These are phyloP conservation scores for Ganoderma leucocontextum DNA, from an alignment of 1,284 basidiomycete species.

Conservation along the genomic window DNA sequence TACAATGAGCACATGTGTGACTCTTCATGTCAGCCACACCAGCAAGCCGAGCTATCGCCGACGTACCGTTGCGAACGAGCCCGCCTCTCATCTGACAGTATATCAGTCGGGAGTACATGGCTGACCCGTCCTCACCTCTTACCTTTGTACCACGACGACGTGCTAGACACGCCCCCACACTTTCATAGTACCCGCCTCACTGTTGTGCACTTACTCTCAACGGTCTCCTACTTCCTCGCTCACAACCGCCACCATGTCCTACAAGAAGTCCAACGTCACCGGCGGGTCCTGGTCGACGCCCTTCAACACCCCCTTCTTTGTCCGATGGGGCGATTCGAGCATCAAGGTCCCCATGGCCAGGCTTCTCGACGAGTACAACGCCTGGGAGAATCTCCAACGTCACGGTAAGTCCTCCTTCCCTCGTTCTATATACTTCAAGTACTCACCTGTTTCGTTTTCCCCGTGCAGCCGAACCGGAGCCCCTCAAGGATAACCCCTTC, in stretches of 20 bases:
- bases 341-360: slow-evolving; percentile 6
- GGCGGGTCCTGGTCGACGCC: slow-evolving; percentile 15
- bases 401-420: not conserved
- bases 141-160: not conserved
- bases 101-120: not conserved
- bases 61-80: not conserved
- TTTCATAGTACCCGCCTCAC: not conserved
- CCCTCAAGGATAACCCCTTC: not conserved
- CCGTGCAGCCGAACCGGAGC: not conserved
- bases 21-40: not conserved
- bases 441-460: not conserved
- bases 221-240: not conserved
- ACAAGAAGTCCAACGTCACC: not conserved
- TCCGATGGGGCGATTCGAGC: slow-evolving; percentile 5
- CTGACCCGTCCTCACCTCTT: not conserved
- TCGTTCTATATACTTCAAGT: not conserved
- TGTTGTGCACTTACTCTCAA: not conserved
- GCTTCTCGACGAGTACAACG: slow-evolving; percentile 2
- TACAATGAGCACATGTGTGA: not conserved
- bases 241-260: slow-evolving; percentile 2
- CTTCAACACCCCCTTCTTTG: slow-evolving; percentile 12
- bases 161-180: not conserved
- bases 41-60: not conserved
- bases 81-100: not conserved
- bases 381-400: not conserved